These are phyloP conservation scores for Chlorociboria aeruginascens DNA, from an alignment of 495 filamentous ascomycete species.

Conservation along the genomic window DNA sequence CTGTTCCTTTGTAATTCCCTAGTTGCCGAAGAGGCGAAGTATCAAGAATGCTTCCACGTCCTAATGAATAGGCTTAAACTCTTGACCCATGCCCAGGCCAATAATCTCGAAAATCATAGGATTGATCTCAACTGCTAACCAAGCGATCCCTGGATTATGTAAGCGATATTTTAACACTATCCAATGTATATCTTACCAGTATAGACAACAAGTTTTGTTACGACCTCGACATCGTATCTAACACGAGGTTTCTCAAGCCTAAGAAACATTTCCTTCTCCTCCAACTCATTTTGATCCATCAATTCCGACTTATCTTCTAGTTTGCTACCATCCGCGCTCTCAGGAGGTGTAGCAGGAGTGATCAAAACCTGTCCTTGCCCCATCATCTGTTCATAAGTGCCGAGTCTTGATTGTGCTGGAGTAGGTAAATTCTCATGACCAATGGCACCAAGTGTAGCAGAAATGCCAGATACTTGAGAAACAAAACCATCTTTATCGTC, in stretches of 20 bases:
- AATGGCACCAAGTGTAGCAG: constrained; percentile 2
- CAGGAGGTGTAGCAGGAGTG: constrained; percentile 25
- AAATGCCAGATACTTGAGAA: constrained; percentile 16
- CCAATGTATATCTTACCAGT: constrained; percentile 45
- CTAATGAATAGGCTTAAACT: constrained; percentile 1
- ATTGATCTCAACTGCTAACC: constrained; percentile 55
- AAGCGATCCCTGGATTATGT: constrained; percentile 45
- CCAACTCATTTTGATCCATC: constrained; percentile 36
- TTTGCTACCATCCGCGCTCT: constrained; percentile 20
- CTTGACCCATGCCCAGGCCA: constrained; percentile 38
- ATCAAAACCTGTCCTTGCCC: constrained; percentile 38
- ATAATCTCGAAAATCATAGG: constrained; percentile 55
- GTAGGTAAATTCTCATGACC: constrained; percentile 9
- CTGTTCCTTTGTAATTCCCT: too few species aligned
- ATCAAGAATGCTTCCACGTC: not conserved
- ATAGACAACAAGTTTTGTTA: constrained; percentile 95
- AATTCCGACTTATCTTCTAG: constrained; percentile 19
- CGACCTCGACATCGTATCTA: constrained; percentile 91
- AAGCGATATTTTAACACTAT: not conserved
- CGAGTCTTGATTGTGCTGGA: constrained; percentile 26
- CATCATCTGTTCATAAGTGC: constrained; percentile 61
- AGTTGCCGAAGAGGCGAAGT: not conserved
- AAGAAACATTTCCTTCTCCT: constrained; percentile 73
- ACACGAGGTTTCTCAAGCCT: constrained; percentile 78
- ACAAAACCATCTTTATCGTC: constrained; percentile 11